Evolutionary conservation across 2,329 filamentous ascomycete genomes (phyloP).

Genomic region (Lasiodiplodia hormozganensis): DNA sequence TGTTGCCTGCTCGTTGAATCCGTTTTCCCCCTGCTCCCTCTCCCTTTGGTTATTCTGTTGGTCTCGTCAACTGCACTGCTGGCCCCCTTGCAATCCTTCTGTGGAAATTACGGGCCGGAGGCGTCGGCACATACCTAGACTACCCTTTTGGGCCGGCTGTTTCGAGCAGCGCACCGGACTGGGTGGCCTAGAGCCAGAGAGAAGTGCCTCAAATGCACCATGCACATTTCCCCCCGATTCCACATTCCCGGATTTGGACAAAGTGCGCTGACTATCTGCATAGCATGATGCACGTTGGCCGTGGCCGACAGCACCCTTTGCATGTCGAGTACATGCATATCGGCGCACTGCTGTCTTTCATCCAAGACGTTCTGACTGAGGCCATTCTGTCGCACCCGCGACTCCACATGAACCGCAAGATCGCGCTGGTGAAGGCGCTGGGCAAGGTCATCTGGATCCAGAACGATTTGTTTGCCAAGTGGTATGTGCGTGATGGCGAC

Average conservation of each 20-base stretch:
- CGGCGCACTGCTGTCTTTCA: slow-evolving; percentile 73
- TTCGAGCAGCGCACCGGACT: slow-evolving; percentile 4
- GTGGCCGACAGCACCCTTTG: slow-evolving; percentile 72
- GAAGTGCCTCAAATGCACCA: neutral
- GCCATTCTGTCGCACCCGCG: slow-evolving; percentile 75
- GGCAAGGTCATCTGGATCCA: slow-evolving; percentile 88
- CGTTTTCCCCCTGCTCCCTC: too few relatives aligned
- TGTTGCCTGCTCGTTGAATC: neutral
- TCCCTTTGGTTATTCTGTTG: too few relatives aligned
- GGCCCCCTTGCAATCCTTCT: neutral
- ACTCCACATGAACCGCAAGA: slow-evolving; percentile 71
- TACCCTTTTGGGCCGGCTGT: slow-evolving; percentile 7
- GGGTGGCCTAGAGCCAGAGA: neutral
- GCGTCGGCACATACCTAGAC: neutral
- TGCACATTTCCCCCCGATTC: slow-evolving; percentile 30
- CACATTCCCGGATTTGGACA: neutral
- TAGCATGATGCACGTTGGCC: slow-evolving; percentile 81
- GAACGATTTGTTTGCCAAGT: slow-evolving; percentile 85
- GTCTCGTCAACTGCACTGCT: neutral
- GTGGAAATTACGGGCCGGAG: neutral
- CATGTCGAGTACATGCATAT: slow-evolving; percentile 85
- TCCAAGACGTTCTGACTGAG: slow-evolving; percentile 79
- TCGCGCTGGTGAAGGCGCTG: slow-evolving; percentile 75
- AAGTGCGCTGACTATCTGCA: neutral
- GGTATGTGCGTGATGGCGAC: slow-evolving; percentile 74